Evolutionary conservation across 495 filamentous ascomycete genomes (phyloP), one percentile per base, ranked within the genome.

Genomic region (Stereocaulon alpinum): DNA sequence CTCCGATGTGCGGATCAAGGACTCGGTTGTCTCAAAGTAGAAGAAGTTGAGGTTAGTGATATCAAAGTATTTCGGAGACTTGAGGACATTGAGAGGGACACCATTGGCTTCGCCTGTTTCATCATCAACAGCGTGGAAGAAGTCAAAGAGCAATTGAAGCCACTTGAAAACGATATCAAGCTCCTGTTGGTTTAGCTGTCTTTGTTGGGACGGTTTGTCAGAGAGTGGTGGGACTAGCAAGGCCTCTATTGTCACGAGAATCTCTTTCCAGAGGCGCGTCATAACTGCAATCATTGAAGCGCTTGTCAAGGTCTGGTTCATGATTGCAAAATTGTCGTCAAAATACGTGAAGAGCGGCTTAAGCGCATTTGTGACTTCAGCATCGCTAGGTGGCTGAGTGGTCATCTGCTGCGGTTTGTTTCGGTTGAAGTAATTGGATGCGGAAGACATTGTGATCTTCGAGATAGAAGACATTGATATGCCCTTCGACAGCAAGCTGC

Each of bases 251-350:
- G 91, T 94, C 37, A 87, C 82, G 5, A 99, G 78, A 11, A 96
- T 91, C 71, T 96, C 94, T 70, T 99, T 99, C 94, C 94, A 99
- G 15, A 99, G 72, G 42, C 94, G 83, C 27, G 89, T 93, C 94
- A 99, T 99, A 59, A 99, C 91, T 71, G 91, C 88, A 59, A 87
- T 80, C 93, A 99, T 95, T 48, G 94, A 91, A 54, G 89, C 82
- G 40, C 86, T 85, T 2, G 94, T 97, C 32, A 99, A 77, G 1
- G 91, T 96, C 70, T 90, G 83, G 72, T 96, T 95, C 89, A 99
- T 93, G 67, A 96, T 96, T 41, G 90, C 91, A 67, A 99, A 99
- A 67, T 99, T 99, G 69, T 96, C 94, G 68, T 97, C 89, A 68
- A 99, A 97, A 69, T 99, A 99, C 56, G 84, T 82, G 64, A 96